These are phyloP conservation scores for Dothidotthia symphoricarpi DNA, from an alignment of 2,329 filamentous ascomycete species.

Conservation along the genomic window DNA sequence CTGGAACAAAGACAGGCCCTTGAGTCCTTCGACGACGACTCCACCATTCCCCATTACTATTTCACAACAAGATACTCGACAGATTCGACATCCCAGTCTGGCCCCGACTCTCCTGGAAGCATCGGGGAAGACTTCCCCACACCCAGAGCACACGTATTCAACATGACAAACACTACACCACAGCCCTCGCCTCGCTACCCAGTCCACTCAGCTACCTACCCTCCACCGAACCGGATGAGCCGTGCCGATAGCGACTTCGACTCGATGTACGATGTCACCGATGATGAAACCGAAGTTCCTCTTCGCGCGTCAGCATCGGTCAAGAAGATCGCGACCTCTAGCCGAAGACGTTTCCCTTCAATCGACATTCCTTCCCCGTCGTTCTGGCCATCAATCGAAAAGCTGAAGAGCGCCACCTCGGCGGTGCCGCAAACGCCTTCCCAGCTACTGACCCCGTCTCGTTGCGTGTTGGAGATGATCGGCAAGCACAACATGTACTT, in stretches of 20 bases:
- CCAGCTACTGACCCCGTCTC: slow-evolving; percentile 71
- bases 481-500: slow-evolving; percentile 58
- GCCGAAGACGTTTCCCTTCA: slow-evolving; percentile 54
- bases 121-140: slow-evolving; percentile 68
- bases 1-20: slow-evolving; percentile 58
- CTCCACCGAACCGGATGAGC: slow-evolving; percentile 63
- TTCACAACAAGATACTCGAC: slow-evolving; percentile 40
- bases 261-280: slow-evolving; percentile 82
- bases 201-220: slow-evolving; percentile 28
- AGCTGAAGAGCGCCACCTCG: slow-evolving; percentile 56
- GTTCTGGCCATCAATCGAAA: slow-evolving; percentile 58
- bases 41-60: slow-evolving; percentile 37
- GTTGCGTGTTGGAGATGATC: slow-evolving; percentile 70
- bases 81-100: slow-evolving; percentile 31
- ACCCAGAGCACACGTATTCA: slow-evolving; percentile 64
- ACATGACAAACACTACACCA: slow-evolving; percentile 47
- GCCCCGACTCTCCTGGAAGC: slow-evolving; percentile 44
- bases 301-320: slow-evolving; percentile 54
- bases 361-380: slow-evolving; percentile 59
- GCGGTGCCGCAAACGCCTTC: slow-evolving; percentile 45
- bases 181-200: slow-evolving; percentile 53
- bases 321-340: slow-evolving; percentile 37
- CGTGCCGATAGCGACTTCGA: slow-evolving; percentile 75
- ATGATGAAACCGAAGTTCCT: slow-evolving; percentile 63
- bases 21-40: slow-evolving; percentile 59